Evolutionary conservation across 2,329 filamentous ascomycete species (phyloP).

Genomic region (Xylaria arbuscula): DNA sequence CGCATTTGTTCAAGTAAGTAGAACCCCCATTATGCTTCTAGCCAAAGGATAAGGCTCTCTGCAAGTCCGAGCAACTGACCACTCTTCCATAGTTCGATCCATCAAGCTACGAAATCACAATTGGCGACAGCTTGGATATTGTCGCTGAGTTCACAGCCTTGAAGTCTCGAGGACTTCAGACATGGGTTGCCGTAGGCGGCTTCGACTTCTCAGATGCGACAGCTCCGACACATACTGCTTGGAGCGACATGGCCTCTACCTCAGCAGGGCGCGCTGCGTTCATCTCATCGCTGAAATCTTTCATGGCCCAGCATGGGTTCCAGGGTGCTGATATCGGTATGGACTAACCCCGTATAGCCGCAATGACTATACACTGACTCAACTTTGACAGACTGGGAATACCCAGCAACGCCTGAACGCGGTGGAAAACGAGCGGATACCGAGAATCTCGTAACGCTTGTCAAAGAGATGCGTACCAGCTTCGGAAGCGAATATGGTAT

Average conservation of each 20-base stretch:
- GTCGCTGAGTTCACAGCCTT: conserved; percentile 49
- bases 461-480: conserved; percentile 52
- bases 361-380: no score
- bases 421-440: conserved; percentile 53
- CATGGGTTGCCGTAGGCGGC: conserved; percentile 56
- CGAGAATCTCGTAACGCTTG: conserved; percentile 51
- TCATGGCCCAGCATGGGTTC: conserved; percentile 53
- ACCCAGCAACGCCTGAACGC: conserved; percentile 51
- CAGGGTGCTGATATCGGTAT: conserved; percentile 48
- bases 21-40: no score
- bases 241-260: conserved; percentile 44
- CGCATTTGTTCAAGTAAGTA: conserved; percentile 42
- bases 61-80: no score
- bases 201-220: conserved; percentile 55
- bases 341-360: no score
- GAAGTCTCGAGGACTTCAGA: conserved; percentile 50
- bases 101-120: no score
- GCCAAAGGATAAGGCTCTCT: no score
- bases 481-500: conserved; percentile 55
- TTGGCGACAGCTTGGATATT: conserved; percentile 20
- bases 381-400: conserved; percentile 56
- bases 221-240: conserved; percentile 45
- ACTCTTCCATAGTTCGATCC: no score
- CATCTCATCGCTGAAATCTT: conserved; percentile 50
- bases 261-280: conserved; percentile 50